Evolutionary conservation across 2,329 filamentous ascomycete species (phyloP), one percentile per base, ranked within the genome.

Genomic region (Neonectria punicea): DNA sequence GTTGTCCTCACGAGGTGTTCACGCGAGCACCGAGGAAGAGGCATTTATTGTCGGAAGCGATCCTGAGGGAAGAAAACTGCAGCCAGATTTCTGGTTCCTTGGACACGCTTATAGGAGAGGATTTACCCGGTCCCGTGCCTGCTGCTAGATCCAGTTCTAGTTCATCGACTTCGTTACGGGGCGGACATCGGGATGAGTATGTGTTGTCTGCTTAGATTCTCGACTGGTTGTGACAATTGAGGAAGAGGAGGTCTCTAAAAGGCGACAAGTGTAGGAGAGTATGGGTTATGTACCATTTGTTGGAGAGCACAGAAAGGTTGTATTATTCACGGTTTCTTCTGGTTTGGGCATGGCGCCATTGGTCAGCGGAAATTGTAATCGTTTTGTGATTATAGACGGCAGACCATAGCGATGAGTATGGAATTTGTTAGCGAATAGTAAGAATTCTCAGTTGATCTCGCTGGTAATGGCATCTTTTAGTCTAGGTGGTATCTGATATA

Each of bases 371-470:
- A 43, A 56, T 36, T 43, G 56, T 39, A 51, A 57, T 46, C 56
- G 51, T 47, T 62, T 63, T 56, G 63, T 55, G 43, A 56, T 36
- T 49, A 59, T 71, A 72, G 69, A 69, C 54, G 63, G 56, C 55
- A 32, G 34, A 36, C 58, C 58, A 36, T 32, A 56, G 58, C 51
- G 46, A 63, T 53, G 32, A 39, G 32, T 51, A 51, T 51, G 41
- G 20, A 16, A 39, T 44, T 63, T 53, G 28, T 3, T 36, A 51
- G 49, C 47, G 28, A 50, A 18, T 18, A 34, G 32, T 22, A 22
- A 6, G 28, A 20, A 51, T 36, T 34, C 49, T 36, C 28, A 14
- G 13, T 18, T 41, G 39, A 41, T 41, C 8, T 18, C 16, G 39
- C n/a, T 18, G 8, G 25, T 25, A 25, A 18, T n/a, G n/a, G 8